Conservation (phyloP, 257 asterid genomes). For the Nicotiana otophora region DNA sequence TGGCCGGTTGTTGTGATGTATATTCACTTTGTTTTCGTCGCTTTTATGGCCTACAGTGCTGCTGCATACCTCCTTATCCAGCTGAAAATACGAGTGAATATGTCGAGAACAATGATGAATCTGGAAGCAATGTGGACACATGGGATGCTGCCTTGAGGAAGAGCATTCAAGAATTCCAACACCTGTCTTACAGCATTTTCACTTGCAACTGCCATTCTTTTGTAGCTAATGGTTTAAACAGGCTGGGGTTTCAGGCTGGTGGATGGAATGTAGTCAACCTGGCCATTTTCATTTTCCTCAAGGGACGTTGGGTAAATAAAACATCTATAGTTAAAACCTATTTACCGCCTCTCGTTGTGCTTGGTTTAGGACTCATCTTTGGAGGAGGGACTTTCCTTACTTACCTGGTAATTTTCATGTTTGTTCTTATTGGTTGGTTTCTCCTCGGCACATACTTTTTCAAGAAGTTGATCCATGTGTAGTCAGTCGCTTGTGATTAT, state of each 20-base stretch:
- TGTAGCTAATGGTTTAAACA: constrained; percentile 83
- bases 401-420: constrained; percentile 44
- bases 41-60: constrained; percentile 45
- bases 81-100: constrained; percentile 30
- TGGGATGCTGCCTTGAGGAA: constrained; percentile 80
- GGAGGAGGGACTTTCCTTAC: constrained; percentile 63
- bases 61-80: constrained; percentile 40
- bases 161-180: constrained; percentile 85
- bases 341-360: constrained; percentile 55
- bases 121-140: constrained; percentile 25
- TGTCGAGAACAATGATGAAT: constrained; percentile 20
- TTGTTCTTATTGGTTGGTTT: constrained; percentile 78
- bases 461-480: constrained; percentile 61
- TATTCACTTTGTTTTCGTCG: not conserved
- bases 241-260: constrained; percentile 64
- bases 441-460: constrained; percentile 64
- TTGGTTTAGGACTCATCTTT: constrained; percentile 46
- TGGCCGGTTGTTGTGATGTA: constrained; percentile 1
- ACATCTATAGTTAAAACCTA: constrained; percentile 48
- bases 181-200: constrained; percentile 76
- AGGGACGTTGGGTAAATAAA: constrained; percentile 64
- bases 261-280: constrained; percentile 86
- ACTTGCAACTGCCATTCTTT: constrained; percentile 97
- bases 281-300: constrained; percentile 62
- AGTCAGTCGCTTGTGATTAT: constrained; percentile 15